These are phyloP conservation scores for Sphagnurus paluster DNA, from an alignment of 1,284 basidiomycete species.

Conservation along the genomic window DNA sequence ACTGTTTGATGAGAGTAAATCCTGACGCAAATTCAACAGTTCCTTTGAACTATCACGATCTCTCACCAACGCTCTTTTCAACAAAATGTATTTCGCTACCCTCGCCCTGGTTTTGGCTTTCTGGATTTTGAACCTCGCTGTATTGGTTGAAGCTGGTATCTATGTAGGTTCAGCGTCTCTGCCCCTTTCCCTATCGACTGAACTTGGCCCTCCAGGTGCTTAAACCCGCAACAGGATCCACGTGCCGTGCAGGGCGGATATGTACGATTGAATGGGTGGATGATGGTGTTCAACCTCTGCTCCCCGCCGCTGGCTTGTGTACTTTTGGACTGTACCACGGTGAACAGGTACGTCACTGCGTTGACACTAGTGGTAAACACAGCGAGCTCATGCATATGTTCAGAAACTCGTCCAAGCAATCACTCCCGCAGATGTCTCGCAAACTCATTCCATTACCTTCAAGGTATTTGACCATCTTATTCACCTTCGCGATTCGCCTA, in stretches of 20 bases:
- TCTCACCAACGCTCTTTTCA: conserved; percentile 16
- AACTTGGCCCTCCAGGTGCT: conserved; percentile 41
- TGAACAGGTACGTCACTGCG: conserved; percentile 39
- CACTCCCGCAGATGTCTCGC: conserved; percentile 52
- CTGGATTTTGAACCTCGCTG: conserved; percentile 22
- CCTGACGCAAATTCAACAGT: background rate
- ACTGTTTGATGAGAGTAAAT: background rate
- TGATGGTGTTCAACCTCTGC: conserved; percentile 52
- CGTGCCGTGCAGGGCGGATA: conserved; percentile 50
- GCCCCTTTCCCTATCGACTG: background rate
- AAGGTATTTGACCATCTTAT: conserved; percentile 38
- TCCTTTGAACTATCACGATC: conserved; percentile 1
- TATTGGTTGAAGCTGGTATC: conserved; percentile 29
- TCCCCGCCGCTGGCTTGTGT: conserved; percentile 49
- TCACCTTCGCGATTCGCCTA: background rate
- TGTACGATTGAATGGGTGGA: conserved; percentile 63
- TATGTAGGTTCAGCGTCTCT: conserved; percentile 27
- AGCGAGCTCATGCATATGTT: background rate
- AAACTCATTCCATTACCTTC: conserved; percentile 51
- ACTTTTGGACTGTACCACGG: conserved; percentile 56
- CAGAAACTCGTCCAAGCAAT: conserved; percentile 56
- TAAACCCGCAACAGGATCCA: conserved; percentile 40
- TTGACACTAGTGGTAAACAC: conserved; percentile 3
- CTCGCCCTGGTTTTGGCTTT: conserved; percentile 26
- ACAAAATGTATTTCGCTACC: conserved; percentile 23